phyloP scores from a whole-genome alignment of 345 rosid species.

The Eucalyptus polyanthemos region DNA sequence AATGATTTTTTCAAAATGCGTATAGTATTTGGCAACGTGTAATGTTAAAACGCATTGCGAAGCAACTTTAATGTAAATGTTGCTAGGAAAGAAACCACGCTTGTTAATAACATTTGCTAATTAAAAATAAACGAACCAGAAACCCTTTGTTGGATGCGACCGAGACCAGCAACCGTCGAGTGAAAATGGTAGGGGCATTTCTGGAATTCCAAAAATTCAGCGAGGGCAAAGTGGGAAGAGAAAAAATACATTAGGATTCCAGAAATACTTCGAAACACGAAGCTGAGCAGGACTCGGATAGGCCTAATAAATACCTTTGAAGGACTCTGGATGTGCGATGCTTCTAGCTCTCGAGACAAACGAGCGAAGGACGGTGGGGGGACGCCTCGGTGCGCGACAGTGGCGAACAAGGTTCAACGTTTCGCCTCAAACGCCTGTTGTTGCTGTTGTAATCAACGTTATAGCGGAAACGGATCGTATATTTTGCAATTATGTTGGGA shows the following conservation, averaged over 20 bases:
- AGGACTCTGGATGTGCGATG: background rate
- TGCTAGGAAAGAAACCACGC: background rate
- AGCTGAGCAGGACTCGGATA: background rate
- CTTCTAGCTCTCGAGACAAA: background rate
- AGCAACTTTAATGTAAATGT: background rate
- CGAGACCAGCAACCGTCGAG: background rate
- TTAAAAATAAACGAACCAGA: background rate
- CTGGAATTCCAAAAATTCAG: background rate
- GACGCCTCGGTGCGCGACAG: background rate
- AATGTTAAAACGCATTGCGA: background rate
- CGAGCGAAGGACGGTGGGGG: background rate
- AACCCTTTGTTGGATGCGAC: background rate
- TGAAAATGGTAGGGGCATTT: background rate
- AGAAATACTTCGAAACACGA: background rate
- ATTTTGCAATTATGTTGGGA: too few species aligned
- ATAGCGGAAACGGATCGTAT: too few species aligned
- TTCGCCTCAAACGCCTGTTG: background rate
- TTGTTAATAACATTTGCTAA: background rate
- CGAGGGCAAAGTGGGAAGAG: background rate
- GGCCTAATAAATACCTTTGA: background rate
- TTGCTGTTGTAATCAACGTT: too few species aligned
- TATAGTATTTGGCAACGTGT: background rate
- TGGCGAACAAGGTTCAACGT: background rate
- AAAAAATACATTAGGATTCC: background rate
- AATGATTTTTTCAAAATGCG: background rate